A percentile compares a stretch with the other conserved stretches of the same genome.
These are phyloP conservation scores for Glonium stellatum DNA, from an alignment of 495 filamentous ascomycete genomes.

Conservation along the genomic window DNA sequence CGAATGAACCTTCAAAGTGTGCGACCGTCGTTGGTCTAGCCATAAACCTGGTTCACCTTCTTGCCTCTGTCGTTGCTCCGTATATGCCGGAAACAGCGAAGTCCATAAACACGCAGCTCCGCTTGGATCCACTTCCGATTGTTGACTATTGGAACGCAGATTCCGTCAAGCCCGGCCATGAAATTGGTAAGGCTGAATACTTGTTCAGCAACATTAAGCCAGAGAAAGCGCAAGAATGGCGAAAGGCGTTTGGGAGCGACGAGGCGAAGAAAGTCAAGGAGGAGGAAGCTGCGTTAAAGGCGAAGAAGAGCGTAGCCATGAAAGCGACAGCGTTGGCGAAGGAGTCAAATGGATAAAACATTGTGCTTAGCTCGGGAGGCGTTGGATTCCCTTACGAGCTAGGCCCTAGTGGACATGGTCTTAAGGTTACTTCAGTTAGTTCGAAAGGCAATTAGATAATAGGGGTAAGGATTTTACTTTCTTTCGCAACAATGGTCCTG, in stretches of 20 bases:
- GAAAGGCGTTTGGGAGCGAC: slow-evolving; percentile 67
- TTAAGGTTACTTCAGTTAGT: no score
- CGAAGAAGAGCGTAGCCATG: no score
- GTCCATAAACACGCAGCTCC: slow-evolving; percentile 47
- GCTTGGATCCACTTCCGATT: background rate
- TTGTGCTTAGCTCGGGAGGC: no score
- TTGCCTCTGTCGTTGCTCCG: slow-evolving; percentile 67
- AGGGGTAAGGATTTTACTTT: no score
- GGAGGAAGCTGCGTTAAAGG: slow-evolving; percentile 46
- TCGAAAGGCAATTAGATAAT: no score
- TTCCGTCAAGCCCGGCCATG: slow-evolving; percentile 61
- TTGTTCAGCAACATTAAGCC: slow-evolving; percentile 73
- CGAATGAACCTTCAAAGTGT: slow-evolving; percentile 63
- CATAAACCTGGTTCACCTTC: slow-evolving; percentile 72
- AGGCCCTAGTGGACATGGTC: no score
- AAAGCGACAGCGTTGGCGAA: no score
- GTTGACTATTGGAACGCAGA: slow-evolving; percentile 53
- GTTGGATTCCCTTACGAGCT: no score
- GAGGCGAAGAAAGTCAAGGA: slow-evolving; percentile 46
- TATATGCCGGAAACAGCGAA: slow-evolving; percentile 75
- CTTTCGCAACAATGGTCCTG: no score
- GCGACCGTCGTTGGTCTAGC: slow-evolving; percentile 68
- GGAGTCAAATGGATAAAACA: no score
- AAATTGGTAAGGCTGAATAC: slow-evolving; percentile 69
- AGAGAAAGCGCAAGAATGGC: slow-evolving; percentile 75